phyloP scores from a whole-genome alignment of 2,329 filamentous ascomycete genomes.

The Neonectria neomacrospora region DNA sequence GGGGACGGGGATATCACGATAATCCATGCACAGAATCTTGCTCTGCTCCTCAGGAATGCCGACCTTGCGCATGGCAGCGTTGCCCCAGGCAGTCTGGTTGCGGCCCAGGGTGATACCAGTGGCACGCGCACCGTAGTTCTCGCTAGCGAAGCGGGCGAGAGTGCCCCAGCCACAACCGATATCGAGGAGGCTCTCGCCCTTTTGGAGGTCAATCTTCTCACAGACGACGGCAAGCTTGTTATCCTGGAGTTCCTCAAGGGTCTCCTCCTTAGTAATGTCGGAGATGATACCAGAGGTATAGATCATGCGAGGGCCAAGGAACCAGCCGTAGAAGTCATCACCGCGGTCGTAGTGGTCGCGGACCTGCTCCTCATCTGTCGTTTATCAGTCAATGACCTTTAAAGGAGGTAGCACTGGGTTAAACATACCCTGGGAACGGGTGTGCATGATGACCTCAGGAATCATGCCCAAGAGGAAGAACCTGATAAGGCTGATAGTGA shows the following conservation, averaged over 20 bases:
- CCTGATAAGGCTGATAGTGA: constrained; percentile 86
- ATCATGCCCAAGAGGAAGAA: constrained; percentile 90
- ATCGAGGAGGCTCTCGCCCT: constrained; percentile 86
- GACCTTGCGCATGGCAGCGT: constrained; percentile 83
- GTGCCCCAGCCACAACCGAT: constrained; percentile 99
- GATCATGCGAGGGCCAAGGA: constrained; percentile 97
- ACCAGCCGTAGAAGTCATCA: constrained; percentile 99
- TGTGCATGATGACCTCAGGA: constrained; percentile 92
- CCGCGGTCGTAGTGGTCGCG: constrained; percentile 97
- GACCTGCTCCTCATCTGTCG: constrained; percentile 87
- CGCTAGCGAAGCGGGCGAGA: constrained; percentile 89
- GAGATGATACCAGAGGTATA: constrained; percentile 96
- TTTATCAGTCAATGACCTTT: constrained; percentile 24
- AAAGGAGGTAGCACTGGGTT: too few relatives aligned
- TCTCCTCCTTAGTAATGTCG: constrained; percentile 87
- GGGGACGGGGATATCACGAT: constrained; percentile 89
- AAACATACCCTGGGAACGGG: constrained; percentile 76
- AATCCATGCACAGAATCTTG: constrained; percentile 94
- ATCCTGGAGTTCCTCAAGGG: constrained; percentile 94
- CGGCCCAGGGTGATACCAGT: constrained; percentile 94
- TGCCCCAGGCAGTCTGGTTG: constrained; percentile 98
- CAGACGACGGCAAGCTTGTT: constrained; percentile 97
- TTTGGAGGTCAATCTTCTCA: constrained; percentile 89
- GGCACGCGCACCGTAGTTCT: constrained; percentile 87
- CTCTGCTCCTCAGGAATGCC: constrained; percentile 89